Percentiles rank a stretch among this genome's conserved stretches.
Conservation (phyloP, 176 grass and related monocot genomes). For the Eleusine indica region DNA sequence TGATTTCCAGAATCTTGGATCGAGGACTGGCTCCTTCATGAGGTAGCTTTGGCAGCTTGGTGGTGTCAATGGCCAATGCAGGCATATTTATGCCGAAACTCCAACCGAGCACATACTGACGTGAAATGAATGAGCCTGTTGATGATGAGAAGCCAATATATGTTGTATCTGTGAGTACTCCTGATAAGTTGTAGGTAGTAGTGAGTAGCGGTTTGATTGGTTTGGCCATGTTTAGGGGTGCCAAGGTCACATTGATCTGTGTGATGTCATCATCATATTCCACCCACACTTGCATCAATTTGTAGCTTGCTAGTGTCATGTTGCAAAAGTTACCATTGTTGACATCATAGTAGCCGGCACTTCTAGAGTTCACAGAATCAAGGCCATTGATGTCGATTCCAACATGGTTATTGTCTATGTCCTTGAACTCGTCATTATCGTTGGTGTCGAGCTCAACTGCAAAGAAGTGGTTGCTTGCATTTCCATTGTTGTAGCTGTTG, state of each 20-base stretch:
- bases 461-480: neutral
- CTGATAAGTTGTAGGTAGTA: neutral
- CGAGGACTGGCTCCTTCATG: neutral
- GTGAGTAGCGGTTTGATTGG: constrained; percentile 37
- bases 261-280: constrained; percentile 1
- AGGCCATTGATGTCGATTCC: constrained; percentile 35
- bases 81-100: constrained; percentile 54
- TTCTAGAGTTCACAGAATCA: neutral
- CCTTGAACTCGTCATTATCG: neutral
- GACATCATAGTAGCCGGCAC: constrained; percentile 23
- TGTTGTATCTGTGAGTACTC: neutral
- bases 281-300: constrained; percentile 47
- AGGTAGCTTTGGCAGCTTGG: constrained; percentile 46
- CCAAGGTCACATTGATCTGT: constrained; percentile 27
- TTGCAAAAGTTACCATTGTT: neutral
- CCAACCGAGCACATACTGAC: constrained; percentile 31
- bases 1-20: constrained; percentile 17
- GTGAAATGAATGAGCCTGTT: neutral
- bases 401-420: constrained; percentile 12
- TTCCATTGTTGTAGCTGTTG: neutral
- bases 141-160: constrained; percentile 46
- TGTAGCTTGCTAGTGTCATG: neutral
- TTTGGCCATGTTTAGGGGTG: constrained; percentile 17
- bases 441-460: neutral
- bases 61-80: constrained; percentile 21